A percentile compares a stretch with the other conserved stretches of the same genome.
Conservation (phyloP, 352 stramenopile species). For the Phytophthora pisi region DNA sequence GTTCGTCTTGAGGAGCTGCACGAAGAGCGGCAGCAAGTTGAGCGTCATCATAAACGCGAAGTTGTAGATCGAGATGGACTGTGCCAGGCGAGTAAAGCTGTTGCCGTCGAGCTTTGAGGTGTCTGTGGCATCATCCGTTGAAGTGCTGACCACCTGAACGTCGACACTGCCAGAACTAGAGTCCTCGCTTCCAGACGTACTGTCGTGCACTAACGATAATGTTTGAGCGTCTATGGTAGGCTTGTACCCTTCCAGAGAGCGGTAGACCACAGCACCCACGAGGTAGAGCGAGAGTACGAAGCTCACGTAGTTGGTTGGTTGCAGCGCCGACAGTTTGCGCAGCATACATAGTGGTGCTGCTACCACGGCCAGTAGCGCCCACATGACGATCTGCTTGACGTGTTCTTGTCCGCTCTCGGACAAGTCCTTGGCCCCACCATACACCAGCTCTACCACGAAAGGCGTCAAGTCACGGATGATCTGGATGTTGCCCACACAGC, state of each 20-base stretch:
- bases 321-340: conserved; percentile 61
- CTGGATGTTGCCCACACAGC: conserved; percentile 67
- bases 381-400: conserved; percentile 46
- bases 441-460: conserved; percentile 52
- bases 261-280: conserved; percentile 56
- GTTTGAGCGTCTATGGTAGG: neutral
- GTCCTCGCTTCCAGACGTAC: neutral
- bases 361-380: conserved; percentile 34
- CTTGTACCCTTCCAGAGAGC: conserved; percentile 28
- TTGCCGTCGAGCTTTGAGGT: conserved; percentile 12
- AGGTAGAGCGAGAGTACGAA: conserved; percentile 67
- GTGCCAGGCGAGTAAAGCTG: conserved; percentile 43
- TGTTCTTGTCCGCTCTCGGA: conserved; percentile 13
- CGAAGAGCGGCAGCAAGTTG: conserved; percentile 78
- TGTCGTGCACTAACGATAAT: conserved; percentile 15
- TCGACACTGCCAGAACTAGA: conserved; percentile 2
- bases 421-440: conserved; percentile 12
- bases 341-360: conserved; percentile 65
- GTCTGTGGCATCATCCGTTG: neutral
- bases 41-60: conserved; percentile 84
- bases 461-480: conserved; percentile 66
- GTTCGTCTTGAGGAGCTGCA: conserved; percentile 49
- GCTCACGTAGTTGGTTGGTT: conserved; percentile 69
- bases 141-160: neutral
- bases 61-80: conserved; percentile 78